Evolutionary conservation across 306 rosid species (phyloP).

Genomic region (Vigna nakashimae): DNA sequence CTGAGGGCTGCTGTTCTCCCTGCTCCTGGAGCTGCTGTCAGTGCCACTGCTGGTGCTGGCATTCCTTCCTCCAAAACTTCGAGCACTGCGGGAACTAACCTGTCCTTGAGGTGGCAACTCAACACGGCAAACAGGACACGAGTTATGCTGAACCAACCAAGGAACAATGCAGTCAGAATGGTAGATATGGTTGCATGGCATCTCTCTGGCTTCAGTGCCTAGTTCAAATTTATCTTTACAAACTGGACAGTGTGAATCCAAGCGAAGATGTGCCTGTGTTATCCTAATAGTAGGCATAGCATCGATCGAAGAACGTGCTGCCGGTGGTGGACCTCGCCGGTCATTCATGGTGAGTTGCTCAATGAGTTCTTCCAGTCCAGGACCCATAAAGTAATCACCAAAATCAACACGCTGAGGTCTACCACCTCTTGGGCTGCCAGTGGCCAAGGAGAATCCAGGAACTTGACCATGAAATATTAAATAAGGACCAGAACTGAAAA

Average conservation of each 20-base stretch:
- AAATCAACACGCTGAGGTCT: slow-evolving; percentile 51
- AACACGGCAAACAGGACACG: slow-evolving; percentile 86
- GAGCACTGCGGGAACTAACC: slow-evolving; percentile 37
- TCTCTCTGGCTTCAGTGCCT: slow-evolving; percentile 72
- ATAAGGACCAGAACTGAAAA: slow-evolving; percentile 58
- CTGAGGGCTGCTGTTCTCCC: slow-evolving; percentile 47
- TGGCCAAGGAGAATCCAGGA: slow-evolving; percentile 53
- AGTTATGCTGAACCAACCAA: slow-evolving; percentile 80
- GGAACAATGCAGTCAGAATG: slow-evolving; percentile 85
- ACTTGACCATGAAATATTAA: slow-evolving; percentile 61
- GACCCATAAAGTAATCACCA: slow-evolving; percentile 59
- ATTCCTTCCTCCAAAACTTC: slow-evolving; percentile 49
- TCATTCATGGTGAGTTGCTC: slow-evolving; percentile 72
- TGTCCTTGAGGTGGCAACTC: slow-evolving; percentile 74
- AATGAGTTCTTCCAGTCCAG: slow-evolving; percentile 65
- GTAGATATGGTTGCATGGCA: slow-evolving; percentile 90
- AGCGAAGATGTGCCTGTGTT: slow-evolving; percentile 62
- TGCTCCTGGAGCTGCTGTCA: slow-evolving; percentile 43
- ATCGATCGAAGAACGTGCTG: slow-evolving; percentile 66
- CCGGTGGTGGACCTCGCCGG: slow-evolving; percentile 74
- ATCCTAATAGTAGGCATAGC: slow-evolving; percentile 80
- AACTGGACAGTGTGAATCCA: slow-evolving; percentile 77
- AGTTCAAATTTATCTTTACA: slow-evolving; percentile 77
- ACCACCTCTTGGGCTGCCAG: slow-evolving; percentile 57
- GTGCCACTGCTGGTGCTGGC: slow-evolving; percentile 30